Evolutionary conservation across 2,329 filamentous ascomycete species (phyloP), one percentile per base, ranked within the genome.

Genomic region (Botrytis pseudocinerea): DNA sequence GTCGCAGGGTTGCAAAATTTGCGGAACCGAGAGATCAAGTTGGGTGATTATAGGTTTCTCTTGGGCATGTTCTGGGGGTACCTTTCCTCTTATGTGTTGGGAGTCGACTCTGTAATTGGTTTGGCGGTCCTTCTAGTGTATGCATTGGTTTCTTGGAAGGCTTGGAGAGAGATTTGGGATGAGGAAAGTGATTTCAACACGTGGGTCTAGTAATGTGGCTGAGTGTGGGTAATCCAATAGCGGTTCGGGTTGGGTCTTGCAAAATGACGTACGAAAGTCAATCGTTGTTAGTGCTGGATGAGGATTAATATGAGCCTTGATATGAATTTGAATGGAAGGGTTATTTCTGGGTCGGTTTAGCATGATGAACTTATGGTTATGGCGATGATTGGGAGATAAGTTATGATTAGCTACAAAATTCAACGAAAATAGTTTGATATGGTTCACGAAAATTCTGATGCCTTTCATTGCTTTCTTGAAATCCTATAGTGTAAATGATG

Each of bases 231-330:
- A 51, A 1, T 10, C 5, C 12, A 12, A 48, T 48, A 22, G 44
- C 35, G 7, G 5, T 38, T 38, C 1, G 46, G 44, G 20, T 51
- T 51, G 22, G 22, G 1, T 51, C 10, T n/a, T 16, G 48, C 25
- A 51, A 2, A 16, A n/a, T n/a, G 2, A 14, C 2, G 12, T 51
- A 2, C 25, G 4, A n/a, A 14, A 14, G 0, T n/a, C 5, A 25
- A 25, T 2, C 25, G 5, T 51, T 16, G 12, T 12, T 2, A n/a
- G 25, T 25, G 6, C 1, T 2, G 25, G 48, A n/a, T 12, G 12
- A n/a, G 12, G 5, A n/a, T 51, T 5, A 2, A 28, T n/a, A 54
- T 16, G 48, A 28, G 48, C 5, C 25, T 14, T 1, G 25, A 54
- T 28, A n/a, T 14, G 51, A 54, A 54, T 18, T 28, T 28, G n/a